Evolutionary conservation across 495 filamentous ascomycete genomes (phyloP), one percentile per base, ranked within the genome.

Genomic region (Articulospora tetracladia): DNA sequence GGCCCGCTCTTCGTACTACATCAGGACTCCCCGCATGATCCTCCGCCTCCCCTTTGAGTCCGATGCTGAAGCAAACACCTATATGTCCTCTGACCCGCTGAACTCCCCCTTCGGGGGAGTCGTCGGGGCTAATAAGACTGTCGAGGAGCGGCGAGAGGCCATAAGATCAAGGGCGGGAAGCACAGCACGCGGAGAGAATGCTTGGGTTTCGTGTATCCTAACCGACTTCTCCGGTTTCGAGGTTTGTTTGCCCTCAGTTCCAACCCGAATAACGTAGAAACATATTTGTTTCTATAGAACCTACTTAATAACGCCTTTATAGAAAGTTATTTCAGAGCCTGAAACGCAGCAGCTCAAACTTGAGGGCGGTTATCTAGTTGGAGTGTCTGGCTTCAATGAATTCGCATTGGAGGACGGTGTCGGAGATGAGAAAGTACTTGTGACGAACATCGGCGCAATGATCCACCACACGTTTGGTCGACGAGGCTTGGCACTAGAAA

Each of bases 31-130:
- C 2, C 61, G 61, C 25, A 55, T 58, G 0, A 58, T 63, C 22
- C 55, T 63, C 26, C 55, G 61, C 25, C 20, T 32, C 17, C 23
- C 48, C 0, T 8, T 62, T 34, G 3, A 2, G 7, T 54, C 55
- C 22, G 61, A 63, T 25, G 61, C 61, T 20, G 4, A 22, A 11
- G 30, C 47, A 1, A 26, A 57, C 22, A 24, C 24, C 1, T 7
- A 13, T 2, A 15, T 62, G 0, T 34, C 46, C 10, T 19, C 7
- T 12, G 39, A 54, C 1, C 61, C 48, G 6, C 30, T 55, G 19
- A 63, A 63, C 24, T 54, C 53, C 22, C 61, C 61, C 1, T 58
- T 54, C 49, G 61, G 61, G 24, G 61, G 61, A 8, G 55, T 63
- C n/a, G 12, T 23, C 12, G 51, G 46, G 0, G 22, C 55, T 1